Percentiles rank a stretch among this genome's conserved stretches.
These are phyloP conservation scores for Mycena venus DNA, from an alignment of 768 basidiomycete genomes.

Conservation along the genomic window DNA sequence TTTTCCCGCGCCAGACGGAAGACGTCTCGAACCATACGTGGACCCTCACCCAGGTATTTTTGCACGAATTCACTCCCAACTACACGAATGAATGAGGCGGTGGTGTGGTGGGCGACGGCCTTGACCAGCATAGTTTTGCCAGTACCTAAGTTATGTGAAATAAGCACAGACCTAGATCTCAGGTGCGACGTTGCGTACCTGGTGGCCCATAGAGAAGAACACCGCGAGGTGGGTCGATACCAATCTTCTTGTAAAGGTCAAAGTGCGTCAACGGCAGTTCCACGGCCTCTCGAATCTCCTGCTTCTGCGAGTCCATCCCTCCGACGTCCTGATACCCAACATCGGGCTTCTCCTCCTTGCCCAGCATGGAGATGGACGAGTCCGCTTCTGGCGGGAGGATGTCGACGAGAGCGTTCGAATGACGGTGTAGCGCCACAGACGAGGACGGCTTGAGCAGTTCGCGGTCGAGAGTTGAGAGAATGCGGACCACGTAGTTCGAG, in stretches of 20 bases:
- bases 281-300: constrained; percentile 98
- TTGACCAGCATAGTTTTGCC: constrained; percentile 99
- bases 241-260: constrained; percentile 99
- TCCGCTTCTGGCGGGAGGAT: constrained; percentile 99
- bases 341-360: constrained; percentile 94
- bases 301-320: constrained; percentile 98
- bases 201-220: constrained; percentile 97
- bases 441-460: constrained; percentile 97
- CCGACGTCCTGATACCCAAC: constrained; percentile 95
- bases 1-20: constrained; percentile 98
- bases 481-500: constrained; percentile 97
- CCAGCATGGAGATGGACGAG: constrained; percentile 95
- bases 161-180: background rate
- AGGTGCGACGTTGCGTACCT: constrained; percentile 60
- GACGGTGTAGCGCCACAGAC: constrained; percentile 97
- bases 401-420: constrained; percentile 98
- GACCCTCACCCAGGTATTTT: constrained; percentile 99
- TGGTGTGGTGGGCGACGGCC: constrained; percentile 98
- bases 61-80: constrained; percentile 99
- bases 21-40: constrained; percentile 99
- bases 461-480: constrained; percentile 95
- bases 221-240: constrained; percentile 98
- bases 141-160: constrained; percentile 70
- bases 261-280: constrained; percentile 97
- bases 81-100: constrained; percentile 97